phyloP scores from a whole-genome alignment of 257 asterid genomes.

The Solanum habrochaites region DNA sequence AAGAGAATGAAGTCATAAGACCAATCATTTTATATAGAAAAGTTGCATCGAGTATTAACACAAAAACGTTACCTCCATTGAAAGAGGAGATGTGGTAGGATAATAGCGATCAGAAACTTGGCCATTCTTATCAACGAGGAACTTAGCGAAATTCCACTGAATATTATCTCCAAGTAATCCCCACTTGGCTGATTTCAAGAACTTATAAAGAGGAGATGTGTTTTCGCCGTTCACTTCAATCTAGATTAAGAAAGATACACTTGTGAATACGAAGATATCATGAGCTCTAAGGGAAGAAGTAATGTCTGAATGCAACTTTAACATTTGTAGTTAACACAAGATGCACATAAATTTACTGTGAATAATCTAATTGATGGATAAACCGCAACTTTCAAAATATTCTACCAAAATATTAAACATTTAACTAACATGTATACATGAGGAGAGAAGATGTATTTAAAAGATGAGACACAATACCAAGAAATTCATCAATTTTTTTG shows the following conservation, averaged over 20 bases:
- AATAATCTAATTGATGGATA: neutral
- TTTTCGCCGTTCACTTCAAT: slow-evolving; percentile 68
- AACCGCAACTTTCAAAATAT: neutral
- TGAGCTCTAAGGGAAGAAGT: neutral
- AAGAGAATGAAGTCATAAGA: neutral
- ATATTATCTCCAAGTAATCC: slow-evolving; percentile 68
- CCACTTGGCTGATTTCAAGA: slow-evolving; percentile 72
- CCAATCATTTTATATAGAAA: neutral
- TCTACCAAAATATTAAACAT: neutral
- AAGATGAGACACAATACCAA: neutral
- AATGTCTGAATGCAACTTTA: neutral
- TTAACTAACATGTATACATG: neutral
- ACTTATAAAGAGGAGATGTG: slow-evolving; percentile 65
- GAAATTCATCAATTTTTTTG: neutral
- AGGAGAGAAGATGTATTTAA: neutral
- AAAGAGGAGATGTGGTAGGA: slow-evolving; percentile 74
- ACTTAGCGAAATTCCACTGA: slow-evolving; percentile 85
- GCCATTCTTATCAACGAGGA: slow-evolving; percentile 65
- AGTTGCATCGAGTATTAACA: neutral
- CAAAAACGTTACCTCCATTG: slow-evolving; percentile 34
- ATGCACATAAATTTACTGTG: neutral
- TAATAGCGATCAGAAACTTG: slow-evolving; percentile 65
- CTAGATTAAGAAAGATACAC: slow-evolving; percentile 16
- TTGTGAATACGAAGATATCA: neutral
- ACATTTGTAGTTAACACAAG: neutral